These are phyloP conservation scores for Neofusicoccum sp. DNA, from an alignment of 2,329 filamentous ascomycete species.

Conservation along the genomic window DNA sequence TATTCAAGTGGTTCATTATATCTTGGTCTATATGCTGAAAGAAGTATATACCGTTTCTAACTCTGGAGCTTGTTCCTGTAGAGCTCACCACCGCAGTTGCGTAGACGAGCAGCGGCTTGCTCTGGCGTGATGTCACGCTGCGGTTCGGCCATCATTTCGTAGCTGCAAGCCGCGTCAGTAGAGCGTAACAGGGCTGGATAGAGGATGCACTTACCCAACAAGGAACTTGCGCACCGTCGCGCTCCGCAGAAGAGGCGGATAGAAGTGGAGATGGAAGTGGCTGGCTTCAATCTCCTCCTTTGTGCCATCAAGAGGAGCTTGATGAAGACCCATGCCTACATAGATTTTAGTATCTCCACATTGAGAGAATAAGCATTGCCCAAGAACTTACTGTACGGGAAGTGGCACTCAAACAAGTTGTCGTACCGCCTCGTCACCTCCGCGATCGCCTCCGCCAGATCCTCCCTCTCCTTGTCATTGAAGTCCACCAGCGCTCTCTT, in stretches of 20 bases:
- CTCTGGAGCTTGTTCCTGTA: slow-evolving; percentile 66
- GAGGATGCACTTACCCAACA: slow-evolving; percentile 60
- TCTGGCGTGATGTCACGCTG: slow-evolving; percentile 97
- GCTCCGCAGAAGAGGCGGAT: slow-evolving; percentile 86
- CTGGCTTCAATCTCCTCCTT: slow-evolving; percentile 78
- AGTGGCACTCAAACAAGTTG: slow-evolving; percentile 94
- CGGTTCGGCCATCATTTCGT: slow-evolving; percentile 96
- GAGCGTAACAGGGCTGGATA: neutral
- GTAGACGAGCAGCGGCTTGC: slow-evolving; percentile 78
- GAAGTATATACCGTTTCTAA: neutral
- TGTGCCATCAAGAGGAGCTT: slow-evolving; percentile 81
- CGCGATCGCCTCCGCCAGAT: slow-evolving; percentile 79
- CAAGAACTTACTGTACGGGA: slow-evolving; percentile 90
- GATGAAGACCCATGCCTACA: slow-evolving; percentile 84
- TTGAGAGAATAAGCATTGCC: too few species aligned
- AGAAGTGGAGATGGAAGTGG: slow-evolving; percentile 97
- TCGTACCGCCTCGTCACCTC: slow-evolving; percentile 91
- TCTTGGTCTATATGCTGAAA: neutral
- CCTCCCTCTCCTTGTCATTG: slow-evolving; percentile 63
- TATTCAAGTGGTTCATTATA: neutral
- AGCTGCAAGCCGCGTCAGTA: slow-evolving; percentile 42
- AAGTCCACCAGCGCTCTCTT: slow-evolving; percentile 84
- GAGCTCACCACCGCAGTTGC: slow-evolving; percentile 73
- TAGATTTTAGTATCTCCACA: neutral
- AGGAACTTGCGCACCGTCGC: slow-evolving; percentile 95